Evolutionary conservation across 129 eudicot genomes (phyloP), one percentile per base, ranked within the genome.

Genomic region (Flaveria robusta): DNA sequence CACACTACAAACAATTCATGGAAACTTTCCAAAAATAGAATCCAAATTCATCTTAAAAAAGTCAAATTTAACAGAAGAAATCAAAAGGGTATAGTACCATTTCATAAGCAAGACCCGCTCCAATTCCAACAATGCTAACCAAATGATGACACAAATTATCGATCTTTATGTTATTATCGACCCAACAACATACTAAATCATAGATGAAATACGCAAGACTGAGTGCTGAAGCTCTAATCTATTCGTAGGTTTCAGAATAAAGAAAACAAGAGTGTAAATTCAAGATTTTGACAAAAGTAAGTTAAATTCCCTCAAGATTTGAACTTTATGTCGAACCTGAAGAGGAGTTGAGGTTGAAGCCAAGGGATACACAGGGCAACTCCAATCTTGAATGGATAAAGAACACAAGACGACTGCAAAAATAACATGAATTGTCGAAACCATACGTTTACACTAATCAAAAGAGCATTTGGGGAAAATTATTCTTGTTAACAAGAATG

Each of bases 81-180:
- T 12, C 9, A 43, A 55, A 65, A 46, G 41, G 39, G 39, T 34
- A 34, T 34, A 18, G 49, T 83, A 94, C 98, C 98, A 77, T 86
- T 79, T 91, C 85, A 76, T 89, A 94, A 71, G 88, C 77, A 86
- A 94, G 92, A 18, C 99, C 96, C 31, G 96, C 93, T 8, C 69
- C 84, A 46, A 86, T 24, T 20, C 97, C 97, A 72, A 94, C 79
- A 46, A 94, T 91, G 81, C 97, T 74, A 70, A 94, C 97, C 19
- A 91, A 76, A 81, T 91, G 99, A 58, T 94, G 99, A 69, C 91
- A 79, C 39, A 86, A 64, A 60, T 94, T 91, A 65, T 94, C 97
- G 13, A 92, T 63, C 77, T 85, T 88, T 70, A 86, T 55, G 10
- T 81, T 50, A 29, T 77, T 80, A 70, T 88, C 96, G 52, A 89